A percentile compares a stretch with the other conserved stretches of the same genome.
Evolutionary conservation across 208 protist species (phyloP).

Genomic region (Strigomonas galati): DNA sequence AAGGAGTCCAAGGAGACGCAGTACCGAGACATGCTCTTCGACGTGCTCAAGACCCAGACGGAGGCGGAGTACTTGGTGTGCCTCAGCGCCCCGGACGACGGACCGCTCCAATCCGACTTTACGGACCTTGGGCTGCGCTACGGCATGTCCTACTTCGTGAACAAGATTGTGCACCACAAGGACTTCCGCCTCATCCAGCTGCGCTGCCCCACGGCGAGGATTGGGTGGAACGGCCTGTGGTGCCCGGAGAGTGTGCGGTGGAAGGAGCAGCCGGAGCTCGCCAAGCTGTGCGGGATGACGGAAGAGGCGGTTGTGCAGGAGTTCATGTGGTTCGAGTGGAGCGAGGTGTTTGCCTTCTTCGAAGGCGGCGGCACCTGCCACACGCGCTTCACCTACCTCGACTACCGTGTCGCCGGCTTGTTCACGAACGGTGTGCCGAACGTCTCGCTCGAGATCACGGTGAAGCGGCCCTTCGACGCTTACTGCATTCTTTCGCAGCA

Average conservation of each 20-base stretch:
- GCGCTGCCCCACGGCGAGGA: constrained; percentile 23
- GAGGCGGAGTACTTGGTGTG: constrained; percentile 27
- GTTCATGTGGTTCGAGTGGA: constrained; percentile 55
- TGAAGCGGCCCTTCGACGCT: constrained; percentile 28
- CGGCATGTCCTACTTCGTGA: constrained; percentile 48
- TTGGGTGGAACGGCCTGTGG: constrained; percentile 30
- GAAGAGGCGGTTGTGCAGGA: constrained; percentile 7
- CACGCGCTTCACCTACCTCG: constrained; percentile 24
- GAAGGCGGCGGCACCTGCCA: constrained; percentile 56
- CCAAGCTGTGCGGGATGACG: constrained; percentile 17
- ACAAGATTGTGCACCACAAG: constrained; percentile 25
- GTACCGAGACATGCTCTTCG: constrained; percentile 19
- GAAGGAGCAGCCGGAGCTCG: constrained; percentile 30
- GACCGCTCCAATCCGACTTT: constrained; percentile 9
- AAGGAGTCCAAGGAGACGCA: constrained; percentile 1
- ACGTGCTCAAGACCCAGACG: constrained; percentile 14
- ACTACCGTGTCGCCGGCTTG: constrained; percentile 47
- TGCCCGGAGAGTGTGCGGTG: constrained; percentile 27
- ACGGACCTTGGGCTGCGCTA: constrained; percentile 25
- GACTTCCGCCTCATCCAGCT: constrained; percentile 31
- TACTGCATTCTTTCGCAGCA: constrained; percentile 53
- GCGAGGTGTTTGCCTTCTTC: constrained; percentile 46
- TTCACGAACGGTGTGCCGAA: constrained; percentile 42
- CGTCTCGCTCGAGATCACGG: constrained; percentile 41
- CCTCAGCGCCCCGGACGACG: constrained; percentile 40